Evolutionary conservation across 2,329 filamentous ascomycete genomes (phyloP).

Genomic region (Talaromyces atroroseus): DNA sequence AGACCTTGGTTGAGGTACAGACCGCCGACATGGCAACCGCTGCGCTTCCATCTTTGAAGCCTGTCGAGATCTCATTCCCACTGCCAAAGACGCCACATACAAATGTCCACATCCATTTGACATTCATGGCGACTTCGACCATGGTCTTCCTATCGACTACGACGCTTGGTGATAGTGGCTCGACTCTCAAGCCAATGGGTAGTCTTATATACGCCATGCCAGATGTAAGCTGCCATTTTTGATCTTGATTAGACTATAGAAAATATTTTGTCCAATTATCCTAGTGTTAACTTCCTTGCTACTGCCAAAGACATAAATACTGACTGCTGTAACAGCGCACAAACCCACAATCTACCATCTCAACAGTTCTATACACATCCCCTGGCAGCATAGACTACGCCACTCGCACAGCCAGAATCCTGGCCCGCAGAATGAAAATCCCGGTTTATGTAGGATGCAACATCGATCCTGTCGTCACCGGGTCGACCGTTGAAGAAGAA

Average conservation of each 20-base stretch:
- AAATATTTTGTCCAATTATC: not conserved
- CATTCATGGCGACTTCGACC: constrained; percentile 46
- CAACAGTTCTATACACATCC: constrained; percentile 67
- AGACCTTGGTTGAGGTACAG: not conserved
- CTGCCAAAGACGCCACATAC: constrained; percentile 53
- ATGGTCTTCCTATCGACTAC: constrained; percentile 56
- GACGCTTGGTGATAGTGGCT: constrained; percentile 36
- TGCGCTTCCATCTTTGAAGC: constrained; percentile 29
- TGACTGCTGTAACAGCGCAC: constrained; percentile 26
- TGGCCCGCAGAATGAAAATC: constrained; percentile 65
- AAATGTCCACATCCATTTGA: constrained; percentile 56
- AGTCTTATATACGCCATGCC: constrained; percentile 93
- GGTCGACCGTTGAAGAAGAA: constrained; percentile 84
- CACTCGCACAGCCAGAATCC: constrained; percentile 72
- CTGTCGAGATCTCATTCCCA: constrained; percentile 53
- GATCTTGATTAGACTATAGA: not conserved
- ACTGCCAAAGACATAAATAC: not conserved
- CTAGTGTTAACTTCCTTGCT: not conserved
- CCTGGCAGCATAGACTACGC: constrained; percentile 80
- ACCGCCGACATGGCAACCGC: constrained; percentile 14
- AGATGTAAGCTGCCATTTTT: constrained; percentile 55
- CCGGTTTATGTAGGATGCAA: constrained; percentile 92
- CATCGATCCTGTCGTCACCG: constrained; percentile 68
- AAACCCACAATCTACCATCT: constrained; percentile 55
- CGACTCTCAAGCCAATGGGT: constrained; percentile 55